phyloP scores from a whole-genome alignment of 2,329 filamentous ascomycete species.

The Tolypocladium pustulatum region DNA sequence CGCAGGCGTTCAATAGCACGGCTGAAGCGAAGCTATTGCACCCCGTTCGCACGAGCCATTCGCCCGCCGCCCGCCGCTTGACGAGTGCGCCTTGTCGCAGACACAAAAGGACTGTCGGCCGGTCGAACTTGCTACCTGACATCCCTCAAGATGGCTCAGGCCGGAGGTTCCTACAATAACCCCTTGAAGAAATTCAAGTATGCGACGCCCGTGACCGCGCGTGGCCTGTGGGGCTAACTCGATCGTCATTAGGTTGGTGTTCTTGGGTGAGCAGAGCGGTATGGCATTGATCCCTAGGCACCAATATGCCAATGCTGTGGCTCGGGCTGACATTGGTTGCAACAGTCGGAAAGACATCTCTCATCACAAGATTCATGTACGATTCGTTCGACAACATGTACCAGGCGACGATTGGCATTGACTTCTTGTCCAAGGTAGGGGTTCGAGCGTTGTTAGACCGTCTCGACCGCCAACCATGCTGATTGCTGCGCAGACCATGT shows the following conservation, averaged over 20 bases:
- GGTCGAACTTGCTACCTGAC: background rate
- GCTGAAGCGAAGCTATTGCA: background rate
- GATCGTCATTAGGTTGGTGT: constrained; percentile 61
- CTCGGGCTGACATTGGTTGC: constrained; percentile 14
- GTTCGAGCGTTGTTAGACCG: background rate
- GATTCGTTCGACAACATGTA: constrained; percentile 99
- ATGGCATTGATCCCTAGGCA: constrained; percentile 27
- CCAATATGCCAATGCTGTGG: too few species aligned
- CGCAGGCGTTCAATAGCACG: background rate
- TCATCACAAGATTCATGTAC: constrained; percentile 99
- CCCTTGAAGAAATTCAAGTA: constrained; percentile 99
- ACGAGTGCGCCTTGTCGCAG: background rate
- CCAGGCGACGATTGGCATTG: constrained; percentile 97
- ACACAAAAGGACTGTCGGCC: background rate
- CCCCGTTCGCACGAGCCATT: background rate
- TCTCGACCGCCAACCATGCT: background rate
- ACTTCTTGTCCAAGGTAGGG: constrained; percentile 90
- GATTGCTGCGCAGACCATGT: constrained; percentile 63
- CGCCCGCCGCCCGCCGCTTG: background rate
- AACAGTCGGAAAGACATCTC: constrained; percentile 91
- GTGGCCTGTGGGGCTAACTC: constrained; percentile 8
- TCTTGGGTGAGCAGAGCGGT: constrained; percentile 98
- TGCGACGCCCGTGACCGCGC: constrained; percentile 3
- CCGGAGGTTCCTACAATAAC: constrained; percentile 87
- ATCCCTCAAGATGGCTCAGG: constrained; percentile 60